These are phyloP conservation scores for Stipa capillata DNA, from an alignment of 176 grass and related monocot genomes.

Conservation along the genomic window DNA sequence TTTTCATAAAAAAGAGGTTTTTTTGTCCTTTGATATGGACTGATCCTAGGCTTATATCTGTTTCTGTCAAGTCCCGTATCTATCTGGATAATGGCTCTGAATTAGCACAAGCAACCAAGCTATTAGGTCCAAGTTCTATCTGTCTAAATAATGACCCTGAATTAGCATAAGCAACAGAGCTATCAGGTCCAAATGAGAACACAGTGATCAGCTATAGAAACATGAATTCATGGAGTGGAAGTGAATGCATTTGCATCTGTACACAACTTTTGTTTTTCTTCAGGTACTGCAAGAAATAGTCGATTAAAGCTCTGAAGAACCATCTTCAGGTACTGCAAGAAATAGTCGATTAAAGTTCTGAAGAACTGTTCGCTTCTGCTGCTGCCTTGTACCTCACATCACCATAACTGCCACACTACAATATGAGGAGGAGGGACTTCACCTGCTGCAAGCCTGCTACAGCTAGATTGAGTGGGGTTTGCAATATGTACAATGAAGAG, in stretches of 20 bases:
- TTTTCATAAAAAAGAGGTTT: not conserved
- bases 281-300: too few relatives aligned
- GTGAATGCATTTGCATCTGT: not conserved
- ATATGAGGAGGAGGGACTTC: not conserved
- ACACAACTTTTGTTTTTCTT: not conserved
- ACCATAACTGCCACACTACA: constrained; percentile 19
- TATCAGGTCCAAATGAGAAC: not conserved
- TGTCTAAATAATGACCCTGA: not conserved
- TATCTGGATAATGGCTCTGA: not conserved
- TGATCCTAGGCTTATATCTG: not conserved
- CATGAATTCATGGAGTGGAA: too few relatives aligned
- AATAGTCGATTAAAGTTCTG: too few relatives aligned
- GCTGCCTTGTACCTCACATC: constrained; percentile 13
- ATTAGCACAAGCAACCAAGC: not conserved
- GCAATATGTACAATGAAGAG: constrained; percentile 10
- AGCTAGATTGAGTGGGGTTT: constrained; percentile 38
- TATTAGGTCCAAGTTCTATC: not conserved
- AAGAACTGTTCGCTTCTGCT: not conserved
- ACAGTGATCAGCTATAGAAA: not conserved
- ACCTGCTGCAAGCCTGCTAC: not conserved
- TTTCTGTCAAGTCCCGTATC: not conserved
- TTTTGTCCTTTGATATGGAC: not conserved
- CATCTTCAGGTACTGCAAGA: too few relatives aligned
- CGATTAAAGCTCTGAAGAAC: too few relatives aligned
- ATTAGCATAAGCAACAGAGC: not conserved